Conservation (phyloP, 129 eudicot species). For the Tagetes erecta region DNA sequence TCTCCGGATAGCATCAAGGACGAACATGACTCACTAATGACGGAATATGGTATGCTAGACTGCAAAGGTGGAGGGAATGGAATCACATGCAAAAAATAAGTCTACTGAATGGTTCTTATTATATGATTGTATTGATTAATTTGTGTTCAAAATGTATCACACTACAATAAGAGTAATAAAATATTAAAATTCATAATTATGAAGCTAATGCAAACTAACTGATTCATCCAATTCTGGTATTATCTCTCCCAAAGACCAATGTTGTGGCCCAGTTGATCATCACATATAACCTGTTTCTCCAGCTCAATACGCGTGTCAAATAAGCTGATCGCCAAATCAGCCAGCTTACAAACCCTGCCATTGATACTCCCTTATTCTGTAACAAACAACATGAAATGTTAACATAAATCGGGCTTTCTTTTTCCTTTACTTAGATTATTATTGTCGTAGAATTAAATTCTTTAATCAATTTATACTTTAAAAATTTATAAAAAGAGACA, state of each 20-base stretch:
- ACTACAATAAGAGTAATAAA: neutral
- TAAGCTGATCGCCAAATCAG: conserved; percentile 95
- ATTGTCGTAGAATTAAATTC: no score
- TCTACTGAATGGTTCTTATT: neutral
- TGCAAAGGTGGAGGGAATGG: conserved; percentile 56
- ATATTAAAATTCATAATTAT: conserved; percentile 10
- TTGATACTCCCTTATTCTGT: conserved; percentile 74
- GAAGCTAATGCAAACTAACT: conserved; percentile 14
- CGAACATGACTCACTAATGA: conserved; percentile 22
- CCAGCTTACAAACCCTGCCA: conserved; percentile 93
- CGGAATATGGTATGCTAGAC: conserved; percentile 42
- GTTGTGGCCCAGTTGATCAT: conserved; percentile 95
- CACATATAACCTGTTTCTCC: conserved; percentile 94
- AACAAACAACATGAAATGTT: no score
- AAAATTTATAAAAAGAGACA: neutral
- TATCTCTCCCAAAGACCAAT: conserved; percentile 82
- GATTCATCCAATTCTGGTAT: conserved; percentile 52
- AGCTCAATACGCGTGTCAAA: conserved; percentile 89
- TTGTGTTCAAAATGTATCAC: conserved; percentile 10
- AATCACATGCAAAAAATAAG: conserved; percentile 55
- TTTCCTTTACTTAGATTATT: neutral
- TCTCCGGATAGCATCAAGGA: conserved; percentile 10
- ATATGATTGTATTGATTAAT: conserved; percentile 16
- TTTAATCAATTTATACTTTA: no score
- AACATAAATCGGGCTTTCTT: no score